Percentiles rank a stretch among this genome's conserved stretches.
Conservation (phyloP, 306 rosid genomes). For the Oxytropis ochrocephala region DNA sequence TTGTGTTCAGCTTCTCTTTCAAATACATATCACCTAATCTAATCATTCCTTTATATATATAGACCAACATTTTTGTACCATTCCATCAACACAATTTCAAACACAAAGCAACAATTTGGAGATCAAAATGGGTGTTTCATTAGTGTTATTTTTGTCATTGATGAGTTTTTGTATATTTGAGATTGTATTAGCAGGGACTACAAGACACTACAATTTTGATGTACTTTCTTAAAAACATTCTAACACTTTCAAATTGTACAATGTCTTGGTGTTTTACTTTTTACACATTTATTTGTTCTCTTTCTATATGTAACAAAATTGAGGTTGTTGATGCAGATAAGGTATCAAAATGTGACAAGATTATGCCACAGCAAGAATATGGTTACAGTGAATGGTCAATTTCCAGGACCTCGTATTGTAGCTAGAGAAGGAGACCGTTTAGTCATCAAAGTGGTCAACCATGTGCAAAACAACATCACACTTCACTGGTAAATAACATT, state of each 20-base stretch:
- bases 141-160: constrained; percentile 23
- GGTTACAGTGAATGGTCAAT: constrained; percentile 57
- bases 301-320: not conserved
- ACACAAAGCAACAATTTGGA: not conserved
- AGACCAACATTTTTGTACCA: not conserved
- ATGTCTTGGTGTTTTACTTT: not conserved
- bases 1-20: constrained; percentile 6
- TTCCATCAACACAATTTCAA: constrained; percentile 4
- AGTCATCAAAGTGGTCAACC: constrained; percentile 50
- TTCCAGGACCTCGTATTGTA: constrained; percentile 60
- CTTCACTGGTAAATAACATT: constrained; percentile 47
- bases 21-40: not conserved
- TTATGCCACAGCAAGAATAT: constrained; percentile 50
- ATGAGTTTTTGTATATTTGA: constrained; percentile 15
- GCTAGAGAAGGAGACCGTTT: constrained; percentile 56
- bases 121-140: constrained; percentile 29
- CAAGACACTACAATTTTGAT: constrained; percentile 59
- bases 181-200: constrained; percentile 35
- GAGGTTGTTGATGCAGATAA: constrained; percentile 28
- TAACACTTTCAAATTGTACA: not conserved
- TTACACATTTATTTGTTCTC: not conserved
- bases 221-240: constrained; percentile 7
- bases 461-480: constrained; percentile 47
- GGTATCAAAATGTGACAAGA: constrained; percentile 41
- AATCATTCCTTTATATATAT: constrained; percentile 23